These are phyloP conservation scores for Chenopodium quinoa DNA, from an alignment of 148 eudicot species.

Conservation along the genomic window DNA sequence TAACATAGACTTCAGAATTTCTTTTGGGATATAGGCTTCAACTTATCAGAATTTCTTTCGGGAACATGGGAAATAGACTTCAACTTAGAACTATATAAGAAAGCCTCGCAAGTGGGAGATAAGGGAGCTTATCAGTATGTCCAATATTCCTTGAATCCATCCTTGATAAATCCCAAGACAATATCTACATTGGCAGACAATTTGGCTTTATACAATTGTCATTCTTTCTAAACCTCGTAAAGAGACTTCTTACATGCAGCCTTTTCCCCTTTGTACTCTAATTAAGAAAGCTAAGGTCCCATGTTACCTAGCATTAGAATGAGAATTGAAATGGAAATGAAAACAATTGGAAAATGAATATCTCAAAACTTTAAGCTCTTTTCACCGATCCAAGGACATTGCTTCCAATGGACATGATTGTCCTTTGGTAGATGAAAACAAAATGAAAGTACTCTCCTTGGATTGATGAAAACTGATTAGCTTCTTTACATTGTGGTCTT, in stretches of 20 bases:
- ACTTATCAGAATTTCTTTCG: too few species aligned
- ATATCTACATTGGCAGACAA: not conserved
- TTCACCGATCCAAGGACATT: too few species aligned
- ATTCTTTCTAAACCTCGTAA: not conserved
- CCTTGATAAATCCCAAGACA: not conserved
- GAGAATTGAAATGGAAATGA: not conserved
- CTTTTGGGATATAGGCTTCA: too few species aligned
- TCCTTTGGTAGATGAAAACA: too few species aligned
- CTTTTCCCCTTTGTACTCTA: not conserved
- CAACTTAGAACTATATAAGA: not conserved
- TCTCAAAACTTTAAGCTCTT: too few species aligned
- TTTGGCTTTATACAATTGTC: not conserved
- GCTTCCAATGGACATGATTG: too few species aligned
- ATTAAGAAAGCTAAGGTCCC: not conserved
- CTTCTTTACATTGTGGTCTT: not conserved
- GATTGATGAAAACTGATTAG: not conserved
- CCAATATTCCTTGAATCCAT: not conserved
- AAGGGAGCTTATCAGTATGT: too few species aligned
- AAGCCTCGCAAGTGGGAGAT: too few species aligned
- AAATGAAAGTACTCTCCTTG: not conserved
- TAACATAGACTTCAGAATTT: too few species aligned
- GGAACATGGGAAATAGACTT: not conserved
- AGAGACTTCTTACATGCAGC: not conserved
- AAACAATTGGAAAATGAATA: too few species aligned
- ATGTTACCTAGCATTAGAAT: not conserved